Conservation (phyloP, 2,329 filamentous ascomycete genomes). For the Apiospora rasikravindrae region DNA sequence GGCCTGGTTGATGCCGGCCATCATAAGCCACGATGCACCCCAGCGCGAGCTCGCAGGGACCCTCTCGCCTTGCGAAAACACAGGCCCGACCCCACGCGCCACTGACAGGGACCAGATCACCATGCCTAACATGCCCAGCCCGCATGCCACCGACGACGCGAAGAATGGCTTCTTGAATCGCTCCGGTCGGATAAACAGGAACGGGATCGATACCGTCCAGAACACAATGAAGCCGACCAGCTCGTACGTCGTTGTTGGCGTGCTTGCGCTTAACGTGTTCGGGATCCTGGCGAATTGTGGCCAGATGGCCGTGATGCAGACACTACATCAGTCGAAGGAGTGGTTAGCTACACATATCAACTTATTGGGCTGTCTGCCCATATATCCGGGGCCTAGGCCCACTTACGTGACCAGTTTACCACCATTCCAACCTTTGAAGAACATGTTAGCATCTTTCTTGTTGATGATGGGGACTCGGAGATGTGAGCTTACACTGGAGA, state of each 20-base stretch:
- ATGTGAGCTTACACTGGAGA: constrained; percentile 41
- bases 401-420: constrained; percentile 32
- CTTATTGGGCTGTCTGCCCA: not conserved
- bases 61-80: constrained; percentile 44
- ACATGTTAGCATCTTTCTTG: not conserved
- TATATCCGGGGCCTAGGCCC: not conserved
- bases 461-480: not conserved
- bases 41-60: constrained; percentile 40
- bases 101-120: constrained; percentile 51
- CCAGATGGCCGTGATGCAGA: constrained; percentile 51
- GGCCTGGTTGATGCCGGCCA: constrained; percentile 48
- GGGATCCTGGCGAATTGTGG: constrained; percentile 49
- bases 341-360: not conserved
- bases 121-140: constrained; percentile 51
- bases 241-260: constrained; percentile 45
- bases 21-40: constrained; percentile 49
- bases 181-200: constrained; percentile 53
- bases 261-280: constrained; percentile 46
- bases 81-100: constrained; percentile 48
- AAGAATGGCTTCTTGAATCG: constrained; percentile 52
- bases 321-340: constrained; percentile 30
- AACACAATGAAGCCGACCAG: constrained; percentile 56
- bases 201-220: constrained; percentile 53
- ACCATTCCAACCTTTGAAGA: constrained; percentile 36
- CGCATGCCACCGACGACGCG: constrained; percentile 47